Conservation (phyloP, 495 filamentous ascomycete genomes). For the Gamarada debralockiae region DNA sequence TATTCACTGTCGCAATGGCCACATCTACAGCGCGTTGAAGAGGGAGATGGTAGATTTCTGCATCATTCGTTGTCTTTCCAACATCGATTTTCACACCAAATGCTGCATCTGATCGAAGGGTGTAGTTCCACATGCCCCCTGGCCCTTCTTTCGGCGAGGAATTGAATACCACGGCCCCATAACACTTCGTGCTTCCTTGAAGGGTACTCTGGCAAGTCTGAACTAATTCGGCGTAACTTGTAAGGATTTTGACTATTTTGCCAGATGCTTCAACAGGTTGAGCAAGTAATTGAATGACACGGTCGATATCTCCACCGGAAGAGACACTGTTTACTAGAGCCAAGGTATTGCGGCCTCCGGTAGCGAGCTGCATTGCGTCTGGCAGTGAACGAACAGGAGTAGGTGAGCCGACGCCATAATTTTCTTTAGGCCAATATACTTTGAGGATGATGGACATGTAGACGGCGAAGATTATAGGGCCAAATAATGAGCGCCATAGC, state of each 20-base stretch:
- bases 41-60: constrained; percentile 68
- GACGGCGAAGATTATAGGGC: constrained; percentile 52
- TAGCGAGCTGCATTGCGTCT: constrained; percentile 47
- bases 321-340: constrained; percentile 71
- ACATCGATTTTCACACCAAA: constrained; percentile 55
- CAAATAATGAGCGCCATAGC: constrained; percentile 47
- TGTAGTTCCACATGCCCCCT: constrained; percentile 75
- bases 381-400: constrained; percentile 53
- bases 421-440: constrained; percentile 43
- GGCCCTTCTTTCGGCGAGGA: constrained; percentile 64
- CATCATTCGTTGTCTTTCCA: constrained; percentile 54
- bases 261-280: constrained; percentile 39
- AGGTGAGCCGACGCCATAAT: constrained; percentile 59
- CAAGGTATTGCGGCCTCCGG: constrained; percentile 52
- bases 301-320: constrained; percentile 62
- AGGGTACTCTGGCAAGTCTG: no score
- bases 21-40: constrained; percentile 70
- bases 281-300: constrained; percentile 59
- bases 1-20: constrained; percentile 55
- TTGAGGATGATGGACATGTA: constrained; percentile 50
- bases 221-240: constrained; percentile 49
- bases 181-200: constrained; percentile 66
- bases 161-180: constrained; percentile 70
- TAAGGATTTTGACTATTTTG: constrained; percentile 51
- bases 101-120: constrained; percentile 62